Conservation (phyloP, 768 basidiomycete species). For the Tremella mesenterica region DNA sequence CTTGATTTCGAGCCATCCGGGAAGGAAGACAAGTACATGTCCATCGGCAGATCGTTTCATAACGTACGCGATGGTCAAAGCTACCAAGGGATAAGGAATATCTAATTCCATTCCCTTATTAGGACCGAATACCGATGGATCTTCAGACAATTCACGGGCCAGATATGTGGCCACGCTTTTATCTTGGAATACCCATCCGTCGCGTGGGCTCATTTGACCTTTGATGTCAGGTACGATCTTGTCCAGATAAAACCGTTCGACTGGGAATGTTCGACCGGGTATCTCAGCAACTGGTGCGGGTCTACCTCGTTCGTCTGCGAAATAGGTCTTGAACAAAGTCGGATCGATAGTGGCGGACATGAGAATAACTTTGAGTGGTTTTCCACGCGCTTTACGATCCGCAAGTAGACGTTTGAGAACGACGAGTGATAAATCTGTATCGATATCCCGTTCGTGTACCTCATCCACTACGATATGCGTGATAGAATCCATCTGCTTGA, state of each 20-base stretch:
- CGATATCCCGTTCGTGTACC: slow-evolving; percentile 90
- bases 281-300: slow-evolving; percentile 67
- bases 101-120: slow-evolving; percentile 56
- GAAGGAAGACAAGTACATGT: slow-evolving; percentile 70
- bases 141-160: slow-evolving; percentile 55
- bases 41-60: slow-evolving; percentile 66
- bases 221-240: slow-evolving; percentile 57
- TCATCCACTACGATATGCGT: slow-evolving; percentile 92
- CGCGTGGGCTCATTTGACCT: slow-evolving; percentile 25
- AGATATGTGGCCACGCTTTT: slow-evolving; percentile 65
- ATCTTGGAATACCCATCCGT: slow-evolving; percentile 62
- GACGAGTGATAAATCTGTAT: slow-evolving; percentile 80
- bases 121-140: slow-evolving; percentile 26
- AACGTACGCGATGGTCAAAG: slow-evolving; percentile 70
- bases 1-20: slow-evolving; percentile 62
- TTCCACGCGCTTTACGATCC: slow-evolving; percentile 60
- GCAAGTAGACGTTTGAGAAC: slow-evolving; percentile 74
- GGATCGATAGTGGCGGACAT: slow-evolving; percentile 97
- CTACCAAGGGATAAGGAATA: slow-evolving; percentile 70
- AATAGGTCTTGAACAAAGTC: slow-evolving; percentile 78
- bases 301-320: slow-evolving; percentile 51
- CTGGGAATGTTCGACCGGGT: slow-evolving; percentile 87
- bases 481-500: slow-evolving; percentile 57
- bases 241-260: slow-evolving; percentile 69
- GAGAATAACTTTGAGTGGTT: slow-evolving; percentile 73